These are phyloP conservation scores for Hortaea werneckii DNA, from an alignment of 2,329 filamentous ascomycete genomes.

Conservation along the genomic window DNA sequence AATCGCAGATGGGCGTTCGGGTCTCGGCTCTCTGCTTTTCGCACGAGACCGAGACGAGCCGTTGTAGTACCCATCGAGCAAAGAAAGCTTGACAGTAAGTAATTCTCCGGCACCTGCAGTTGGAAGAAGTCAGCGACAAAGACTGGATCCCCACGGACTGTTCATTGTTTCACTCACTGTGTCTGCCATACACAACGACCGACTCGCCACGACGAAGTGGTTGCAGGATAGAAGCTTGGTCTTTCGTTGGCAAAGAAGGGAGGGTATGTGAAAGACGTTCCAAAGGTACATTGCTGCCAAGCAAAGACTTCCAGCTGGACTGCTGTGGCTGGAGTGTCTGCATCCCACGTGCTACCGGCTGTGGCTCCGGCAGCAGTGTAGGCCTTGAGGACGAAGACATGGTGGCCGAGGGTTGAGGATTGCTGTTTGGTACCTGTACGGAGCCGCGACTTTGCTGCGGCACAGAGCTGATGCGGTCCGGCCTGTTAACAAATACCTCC, in stretches of 20 bases:
- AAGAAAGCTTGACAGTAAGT: neutral
- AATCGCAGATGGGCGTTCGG: neutral
- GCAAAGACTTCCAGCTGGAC: too few species aligned
- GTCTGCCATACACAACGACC: neutral
- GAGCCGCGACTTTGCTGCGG: too few species aligned
- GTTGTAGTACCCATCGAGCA: neutral
- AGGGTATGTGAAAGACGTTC: neutral
- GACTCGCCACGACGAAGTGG: neutral
- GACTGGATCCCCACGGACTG: neutral
- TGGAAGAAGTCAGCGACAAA: neutral
- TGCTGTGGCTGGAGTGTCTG: too few species aligned
- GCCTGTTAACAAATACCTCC: too few species aligned
- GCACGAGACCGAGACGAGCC: neutral
- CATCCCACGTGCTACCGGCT: too few species aligned
- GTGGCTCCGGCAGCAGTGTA: too few species aligned
- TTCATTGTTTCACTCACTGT: neutral
- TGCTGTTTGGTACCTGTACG: too few species aligned
- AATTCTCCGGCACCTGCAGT: neutral
- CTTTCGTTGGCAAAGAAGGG: neutral
- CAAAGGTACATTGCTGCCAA: too few species aligned
- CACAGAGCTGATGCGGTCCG: too few species aligned
- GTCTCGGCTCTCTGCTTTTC: neutral
- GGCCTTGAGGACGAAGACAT: too few species aligned
- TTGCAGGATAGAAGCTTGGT: neutral
- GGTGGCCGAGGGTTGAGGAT: too few species aligned